Evolutionary conservation across 306 rosid species (phyloP).

Genomic region (Lotus japonicus): DNA sequence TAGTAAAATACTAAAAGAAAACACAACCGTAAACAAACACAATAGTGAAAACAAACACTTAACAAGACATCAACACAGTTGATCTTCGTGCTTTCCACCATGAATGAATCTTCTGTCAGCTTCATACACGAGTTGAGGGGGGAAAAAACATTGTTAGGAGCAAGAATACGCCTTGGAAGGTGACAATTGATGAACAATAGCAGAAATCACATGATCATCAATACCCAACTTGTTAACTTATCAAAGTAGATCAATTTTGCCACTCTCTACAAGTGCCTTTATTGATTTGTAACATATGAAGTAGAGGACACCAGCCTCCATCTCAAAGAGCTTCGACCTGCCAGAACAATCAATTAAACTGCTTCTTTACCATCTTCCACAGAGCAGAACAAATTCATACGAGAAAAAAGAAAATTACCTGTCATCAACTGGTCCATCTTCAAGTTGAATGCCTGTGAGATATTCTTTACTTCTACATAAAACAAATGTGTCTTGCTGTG

Average conservation of each 20-base stretch:
- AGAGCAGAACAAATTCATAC: background rate
- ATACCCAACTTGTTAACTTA: background rate
- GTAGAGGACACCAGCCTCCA: slow-evolving; percentile 48
- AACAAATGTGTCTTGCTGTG: slow-evolving; percentile 67
- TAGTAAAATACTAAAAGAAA: too few species aligned
- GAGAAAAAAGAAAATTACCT: slow-evolving; percentile 40
- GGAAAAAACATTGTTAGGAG: background rate
- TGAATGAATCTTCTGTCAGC: background rate
- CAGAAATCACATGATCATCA: background rate
- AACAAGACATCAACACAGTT: background rate
- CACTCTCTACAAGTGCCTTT: slow-evolving; percentile 72
- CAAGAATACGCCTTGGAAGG: background rate
- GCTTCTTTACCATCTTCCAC: background rate
- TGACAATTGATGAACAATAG: background rate
- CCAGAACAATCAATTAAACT: background rate
- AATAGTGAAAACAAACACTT: background rate
- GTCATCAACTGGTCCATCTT: slow-evolving; percentile 66
- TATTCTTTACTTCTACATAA: slow-evolving; percentile 82
- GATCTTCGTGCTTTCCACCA: background rate
- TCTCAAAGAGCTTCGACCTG: slow-evolving; percentile 49
- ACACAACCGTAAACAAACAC: too few species aligned
- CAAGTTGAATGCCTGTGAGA: slow-evolving; percentile 84
- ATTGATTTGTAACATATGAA: slow-evolving; percentile 85
- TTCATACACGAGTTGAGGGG: background rate
- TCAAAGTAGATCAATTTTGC: slow-evolving; percentile 59